phyloP scores from a whole-genome alignment of 1,139 yeast species.

The Candida freyschussii region DNA sequence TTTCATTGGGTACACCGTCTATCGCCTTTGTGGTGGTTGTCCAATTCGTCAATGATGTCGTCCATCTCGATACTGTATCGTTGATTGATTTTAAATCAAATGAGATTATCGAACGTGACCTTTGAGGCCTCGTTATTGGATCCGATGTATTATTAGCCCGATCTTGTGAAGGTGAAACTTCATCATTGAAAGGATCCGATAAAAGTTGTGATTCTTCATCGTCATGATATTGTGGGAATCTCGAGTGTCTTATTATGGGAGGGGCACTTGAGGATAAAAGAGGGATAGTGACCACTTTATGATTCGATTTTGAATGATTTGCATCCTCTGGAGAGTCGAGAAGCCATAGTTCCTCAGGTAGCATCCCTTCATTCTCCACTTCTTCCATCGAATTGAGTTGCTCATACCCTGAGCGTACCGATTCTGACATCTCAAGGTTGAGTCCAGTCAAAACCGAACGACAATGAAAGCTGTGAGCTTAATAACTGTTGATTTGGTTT shows the following conservation, averaged over 20 bases:
- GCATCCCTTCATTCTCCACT: background rate
- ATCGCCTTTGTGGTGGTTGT: conserved; percentile 13
- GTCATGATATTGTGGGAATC: conserved; percentile 1
- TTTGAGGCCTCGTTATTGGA: conserved; percentile 3
- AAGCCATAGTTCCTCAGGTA: conserved; percentile 2
- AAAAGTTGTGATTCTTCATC: conserved; percentile 4
- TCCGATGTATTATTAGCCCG: too few species aligned
- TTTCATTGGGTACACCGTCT: conserved; percentile 28
- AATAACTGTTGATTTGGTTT: too few species aligned
- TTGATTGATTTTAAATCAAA: conserved; percentile 18
- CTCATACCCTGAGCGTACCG: conserved; percentile 1
- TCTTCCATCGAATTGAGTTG: background rate
- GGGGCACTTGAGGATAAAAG: conserved; percentile 11
- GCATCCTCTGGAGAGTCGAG: conserved; percentile 2
- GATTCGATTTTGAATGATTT: background rate
- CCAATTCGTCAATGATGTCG: conserved; percentile 19
- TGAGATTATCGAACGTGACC: conserved; percentile 20
- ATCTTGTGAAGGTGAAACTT: too few species aligned
- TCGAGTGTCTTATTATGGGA: background rate
- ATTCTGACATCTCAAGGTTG: background rate
- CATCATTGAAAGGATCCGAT: conserved; percentile 1
- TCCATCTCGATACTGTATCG: conserved; percentile 23
- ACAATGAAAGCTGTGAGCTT: too few species aligned
- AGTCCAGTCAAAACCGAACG: too few species aligned
- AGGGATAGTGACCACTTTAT: conserved; percentile 5